A percentile compares a stretch with the other conserved stretches of the same genome.
These are phyloP conservation scores for Dacryopinax primogenitus DNA, from an alignment of 768 basidiomycete species.

Conservation along the genomic window DNA sequence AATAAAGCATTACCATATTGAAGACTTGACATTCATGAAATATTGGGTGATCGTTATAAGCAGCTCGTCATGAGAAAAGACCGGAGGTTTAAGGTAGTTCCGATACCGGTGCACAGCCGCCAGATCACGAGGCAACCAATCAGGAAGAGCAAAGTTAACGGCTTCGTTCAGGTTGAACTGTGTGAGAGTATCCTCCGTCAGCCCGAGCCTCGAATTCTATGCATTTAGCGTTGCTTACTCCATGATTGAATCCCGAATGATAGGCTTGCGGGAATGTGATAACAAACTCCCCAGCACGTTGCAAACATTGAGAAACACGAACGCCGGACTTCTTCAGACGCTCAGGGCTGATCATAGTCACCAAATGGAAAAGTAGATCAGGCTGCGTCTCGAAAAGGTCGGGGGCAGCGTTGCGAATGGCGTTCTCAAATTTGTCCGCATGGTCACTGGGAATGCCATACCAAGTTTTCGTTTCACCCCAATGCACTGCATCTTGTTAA, in stretches of 20 bases:
- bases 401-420: conserved; percentile 88
- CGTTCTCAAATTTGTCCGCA: conserved; percentile 90
- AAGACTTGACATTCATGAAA: conserved; percentile 81
- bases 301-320: conserved; percentile 85
- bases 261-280: conserved; percentile 97
- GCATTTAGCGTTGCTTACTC: conserved; percentile 43
- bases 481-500: conserved; percentile 58
- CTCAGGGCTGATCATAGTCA: conserved; percentile 93
- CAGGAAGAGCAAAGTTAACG: conserved; percentile 93
- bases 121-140: conserved; percentile 80
- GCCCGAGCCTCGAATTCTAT: background rate
- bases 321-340: conserved; percentile 78
- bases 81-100: conserved; percentile 81
- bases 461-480: conserved; percentile 99
- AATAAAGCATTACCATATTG: conserved; percentile 58
- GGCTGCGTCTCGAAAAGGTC: conserved; percentile 98
- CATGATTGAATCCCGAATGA: conserved; percentile 97
- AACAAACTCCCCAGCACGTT: conserved; percentile 93
- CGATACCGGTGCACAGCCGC: conserved; percentile 85
- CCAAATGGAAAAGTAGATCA: conserved; percentile 90
- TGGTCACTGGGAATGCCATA: conserved; percentile 95
- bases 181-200: conserved; percentile 5
- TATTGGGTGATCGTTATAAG: conserved; percentile 96
- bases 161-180: conserved; percentile 98
- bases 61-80: conserved; percentile 96